Percentiles rank a stretch among this genome's conserved stretches.
These are phyloP conservation scores for Xylaria sp. DNA, from an alignment of 2,329 filamentous ascomycete species.

Conservation along the genomic window DNA sequence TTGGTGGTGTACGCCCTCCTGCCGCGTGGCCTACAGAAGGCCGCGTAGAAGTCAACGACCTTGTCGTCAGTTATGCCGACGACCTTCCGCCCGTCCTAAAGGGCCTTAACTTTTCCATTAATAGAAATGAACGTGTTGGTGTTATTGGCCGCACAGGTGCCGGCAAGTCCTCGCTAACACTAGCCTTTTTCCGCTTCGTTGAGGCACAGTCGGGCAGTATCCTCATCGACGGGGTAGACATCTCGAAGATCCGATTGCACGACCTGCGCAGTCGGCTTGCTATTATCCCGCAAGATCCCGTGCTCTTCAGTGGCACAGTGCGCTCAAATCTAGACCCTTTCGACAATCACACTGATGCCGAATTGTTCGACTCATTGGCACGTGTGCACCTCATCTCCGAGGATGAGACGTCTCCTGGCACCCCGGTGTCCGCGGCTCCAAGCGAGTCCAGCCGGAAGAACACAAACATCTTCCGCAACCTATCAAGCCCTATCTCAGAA, in stretches of 20 bases:
- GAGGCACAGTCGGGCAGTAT: slow-evolving; percentile 71
- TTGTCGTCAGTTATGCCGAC: slow-evolving; percentile 73
- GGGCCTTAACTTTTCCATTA: slow-evolving; percentile 69
- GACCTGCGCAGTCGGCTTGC: slow-evolving; percentile 75
- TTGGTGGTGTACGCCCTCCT: slow-evolving; percentile 65
- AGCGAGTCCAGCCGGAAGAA: slow-evolving; percentile 53
- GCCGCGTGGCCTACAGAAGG: slow-evolving; percentile 79
- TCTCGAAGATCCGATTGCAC: slow-evolving; percentile 72
- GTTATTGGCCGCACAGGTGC: slow-evolving; percentile 80
- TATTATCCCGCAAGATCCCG: slow-evolving; percentile 82
- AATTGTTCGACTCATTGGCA: slow-evolving; percentile 71
- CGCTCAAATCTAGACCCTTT: slow-evolving; percentile 80
- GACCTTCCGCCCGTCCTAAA: slow-evolving; percentile 74
- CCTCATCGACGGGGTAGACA: slow-evolving; percentile 74
- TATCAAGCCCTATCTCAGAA: slow-evolving; percentile 69
- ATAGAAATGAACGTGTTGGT: slow-evolving; percentile 72
- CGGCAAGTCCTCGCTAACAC: slow-evolving; percentile 76
- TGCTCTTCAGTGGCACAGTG: slow-evolving; percentile 80
- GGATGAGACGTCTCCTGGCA: slow-evolving; percentile 42
- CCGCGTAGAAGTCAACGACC: slow-evolving; percentile 71
- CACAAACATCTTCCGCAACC: slow-evolving; percentile 67
- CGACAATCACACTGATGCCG: slow-evolving; percentile 68
- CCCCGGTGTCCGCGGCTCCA: slow-evolving; percentile 41
- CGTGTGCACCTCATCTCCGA: slow-evolving; percentile 69
- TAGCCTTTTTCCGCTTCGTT: slow-evolving; percentile 79